Evolutionary conservation across 768 basidiomycete species (phyloP), one percentile per base, ranked within the genome.

Genomic region (Mrakia hoshinonis): DNA sequence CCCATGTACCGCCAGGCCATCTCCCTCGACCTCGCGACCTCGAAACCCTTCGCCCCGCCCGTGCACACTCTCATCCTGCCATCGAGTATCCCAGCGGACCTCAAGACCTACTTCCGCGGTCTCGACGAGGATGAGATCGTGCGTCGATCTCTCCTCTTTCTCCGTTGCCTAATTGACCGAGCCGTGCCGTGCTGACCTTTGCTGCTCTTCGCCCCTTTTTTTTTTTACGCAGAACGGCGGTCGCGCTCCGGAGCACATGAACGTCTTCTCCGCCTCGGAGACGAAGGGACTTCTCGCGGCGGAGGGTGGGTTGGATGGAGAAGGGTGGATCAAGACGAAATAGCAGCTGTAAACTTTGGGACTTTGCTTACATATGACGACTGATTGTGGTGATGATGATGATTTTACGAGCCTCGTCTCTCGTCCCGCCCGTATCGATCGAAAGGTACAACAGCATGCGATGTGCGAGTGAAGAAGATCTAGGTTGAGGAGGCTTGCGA

Each of bases 1-100:
- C 36, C 31, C 38, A 1, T 61, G 15, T 34, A 43, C 60, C 46
- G 11, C 0, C 22, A 63, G 61, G 20, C 22, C n/a, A 63, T 63
- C 13, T 63, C 61, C 4, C 22, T n/a, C 22, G 15, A 6, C 18
- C 26, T 48, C 63, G 3, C 68, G 54, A n/a, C 20, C 43, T 1
- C 43, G 54, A 26, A 55, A 31, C 58, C 68, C 22, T 68, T 67
- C 22, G 31, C 3, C 7, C 66, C 66, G 34, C 55, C 68, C 12
- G 47, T 68, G 3, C 68, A 68, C 55, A 18, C 38, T 13, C 43
- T 68, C 46, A 47, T 68, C 68, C 15, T 68, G 4, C 68, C 68
- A 1, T 61, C 55, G 9, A 31, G 26, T 15, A 11, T 60, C 11
- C 68, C 68, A 0, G 43, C 38, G 3, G 68, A 68, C 11, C 55